phyloP scores from a whole-genome alignment of 805 yeast species.

The Pichia manshurica region DNA sequence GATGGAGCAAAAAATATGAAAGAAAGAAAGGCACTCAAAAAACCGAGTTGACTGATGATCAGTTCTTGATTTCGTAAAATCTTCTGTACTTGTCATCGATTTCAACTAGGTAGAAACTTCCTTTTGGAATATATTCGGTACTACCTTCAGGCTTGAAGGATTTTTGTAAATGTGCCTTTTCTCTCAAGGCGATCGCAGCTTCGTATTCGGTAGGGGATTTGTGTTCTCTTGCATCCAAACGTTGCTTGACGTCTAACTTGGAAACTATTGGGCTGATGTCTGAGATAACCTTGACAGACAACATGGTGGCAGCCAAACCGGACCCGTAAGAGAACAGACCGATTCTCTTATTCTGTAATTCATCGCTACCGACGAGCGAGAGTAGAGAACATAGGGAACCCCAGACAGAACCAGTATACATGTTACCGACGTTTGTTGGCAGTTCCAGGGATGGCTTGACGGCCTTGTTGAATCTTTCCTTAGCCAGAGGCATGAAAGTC shows the following conservation, averaged over 20 bases:
- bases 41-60: too few species aligned
- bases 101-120: slow-evolving; percentile 77
- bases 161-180: slow-evolving; percentile 80
- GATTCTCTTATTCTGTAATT: slow-evolving; percentile 75
- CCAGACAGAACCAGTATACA: slow-evolving; percentile 94
- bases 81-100: slow-evolving; percentile 90
- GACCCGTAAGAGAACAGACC: slow-evolving; percentile 97
- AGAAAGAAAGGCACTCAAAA: too few species aligned
- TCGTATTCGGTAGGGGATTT: slow-evolving; percentile 79
- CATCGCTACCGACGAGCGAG: slow-evolving; percentile 65
- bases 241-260: slow-evolving; percentile 60
- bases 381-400: slow-evolving; percentile 80
- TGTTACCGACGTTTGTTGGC: slow-evolving; percentile 96
- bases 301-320: slow-evolving; percentile 90
- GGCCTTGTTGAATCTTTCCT: slow-evolving; percentile 59
- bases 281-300: slow-evolving; percentile 72
- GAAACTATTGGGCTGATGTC: slow-evolving; percentile 66
- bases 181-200: slow-evolving; percentile 77
- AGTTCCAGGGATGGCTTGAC: slow-evolving; percentile 77
- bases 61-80: slow-evolving; percentile 63
- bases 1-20: slow-evolving; percentile 2
- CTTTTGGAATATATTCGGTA: slow-evolving; percentile 61
- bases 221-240: slow-evolving; percentile 57
- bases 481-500: slow-evolving; percentile 71
- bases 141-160: slow-evolving; percentile 74